Percentiles rank a stretch among this genome's conserved stretches.
Evolutionary conservation across 2,329 filamentous ascomycete species (phyloP).

Genomic region (Aspergillus fumigatus): DNA sequence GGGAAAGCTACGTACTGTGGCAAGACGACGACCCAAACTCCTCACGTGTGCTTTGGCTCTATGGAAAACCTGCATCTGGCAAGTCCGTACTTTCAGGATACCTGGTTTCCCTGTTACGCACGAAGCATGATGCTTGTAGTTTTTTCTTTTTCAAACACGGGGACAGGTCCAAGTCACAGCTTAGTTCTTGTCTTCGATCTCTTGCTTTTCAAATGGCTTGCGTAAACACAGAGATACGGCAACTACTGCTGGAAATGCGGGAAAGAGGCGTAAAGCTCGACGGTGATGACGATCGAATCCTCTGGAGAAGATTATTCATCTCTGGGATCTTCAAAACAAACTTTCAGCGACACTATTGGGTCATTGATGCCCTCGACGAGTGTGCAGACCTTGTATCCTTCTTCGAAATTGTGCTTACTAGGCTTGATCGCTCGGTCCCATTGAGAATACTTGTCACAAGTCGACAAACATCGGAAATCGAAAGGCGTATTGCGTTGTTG

Average conservation of each 20-base stretch:
- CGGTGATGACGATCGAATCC: not conserved
- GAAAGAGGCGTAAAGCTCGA: not conserved
- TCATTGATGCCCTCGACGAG: not conserved
- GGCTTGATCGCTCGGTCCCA: not conserved
- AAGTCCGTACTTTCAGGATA: conserved; percentile 32
- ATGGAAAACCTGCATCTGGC: conserved; percentile 27
- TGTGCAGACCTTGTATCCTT: not conserved
- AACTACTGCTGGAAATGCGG: not conserved
- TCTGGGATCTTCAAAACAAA: not conserved
- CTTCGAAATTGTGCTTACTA: not conserved
- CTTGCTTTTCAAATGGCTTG: conserved; percentile 35
- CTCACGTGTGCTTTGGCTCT: conserved; percentile 23
- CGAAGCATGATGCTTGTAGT: conserved; percentile 13
- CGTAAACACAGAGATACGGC: not conserved
- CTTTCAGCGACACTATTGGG: not conserved
- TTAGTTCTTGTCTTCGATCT: conserved; percentile 23
- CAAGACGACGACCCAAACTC: not conserved
- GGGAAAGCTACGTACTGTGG: conserved; percentile 1
- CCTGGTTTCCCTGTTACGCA: conserved; percentile 19
- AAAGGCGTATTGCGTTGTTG: not conserved
- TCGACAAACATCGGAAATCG: not conserved
- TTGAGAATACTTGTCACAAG: not conserved
- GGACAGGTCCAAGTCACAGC: conserved; percentile 21
- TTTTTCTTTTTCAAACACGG: conserved; percentile 36
- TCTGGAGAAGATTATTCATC: not conserved